Evolutionary conservation across 495 filamentous ascomycete species (phyloP).

Genomic region (Bombardia bombarda): DNA sequence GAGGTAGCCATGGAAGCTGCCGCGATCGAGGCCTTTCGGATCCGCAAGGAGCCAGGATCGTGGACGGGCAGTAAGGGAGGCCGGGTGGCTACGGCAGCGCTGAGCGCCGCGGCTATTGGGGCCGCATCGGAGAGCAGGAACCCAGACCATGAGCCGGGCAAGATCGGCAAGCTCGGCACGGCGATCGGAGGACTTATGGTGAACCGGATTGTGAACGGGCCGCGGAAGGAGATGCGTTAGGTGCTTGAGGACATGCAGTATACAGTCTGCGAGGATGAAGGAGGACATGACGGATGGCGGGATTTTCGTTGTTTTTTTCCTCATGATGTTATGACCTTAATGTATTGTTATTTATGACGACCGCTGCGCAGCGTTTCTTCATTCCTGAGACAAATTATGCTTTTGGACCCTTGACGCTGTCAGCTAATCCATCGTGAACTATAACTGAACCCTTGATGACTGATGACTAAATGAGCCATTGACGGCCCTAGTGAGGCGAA

Average conservation of each 20-base stretch:
- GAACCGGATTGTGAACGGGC: conserved; percentile 23
- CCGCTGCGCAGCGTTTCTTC: too few relatives aligned
- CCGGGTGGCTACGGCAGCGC: conserved; percentile 36
- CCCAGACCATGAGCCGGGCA: neutral
- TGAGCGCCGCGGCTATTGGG: conserved; percentile 32
- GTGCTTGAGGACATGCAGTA: too few relatives aligned
- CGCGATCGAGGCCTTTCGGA: conserved; percentile 32
- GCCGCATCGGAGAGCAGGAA: conserved; percentile 18
- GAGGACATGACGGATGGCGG: neutral
- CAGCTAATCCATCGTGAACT: too few relatives aligned
- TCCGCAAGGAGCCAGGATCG: conserved; percentile 33
- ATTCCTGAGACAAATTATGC: too few relatives aligned
- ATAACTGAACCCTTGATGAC: too few relatives aligned
- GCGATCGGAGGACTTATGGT: conserved; percentile 20
- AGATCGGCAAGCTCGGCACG: conserved; percentile 11
- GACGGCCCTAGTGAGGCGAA: too few relatives aligned
- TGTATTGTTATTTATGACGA: neutral
- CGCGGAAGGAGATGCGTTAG: conserved; percentile 12
- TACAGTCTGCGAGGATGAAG: neutral
- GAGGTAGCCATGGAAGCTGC: conserved; percentile 31
- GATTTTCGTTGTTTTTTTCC: neutral
- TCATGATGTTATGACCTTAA: neutral
- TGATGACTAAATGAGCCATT: too few relatives aligned
- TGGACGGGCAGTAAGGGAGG: conserved; percentile 32
- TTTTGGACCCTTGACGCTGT: too few relatives aligned